A percentile compares a stretch with the other conserved stretches of the same genome.
Evolutionary conservation across 139 green algal genomes (phyloP).

Genomic region (Tetraselmis chui): DNA sequence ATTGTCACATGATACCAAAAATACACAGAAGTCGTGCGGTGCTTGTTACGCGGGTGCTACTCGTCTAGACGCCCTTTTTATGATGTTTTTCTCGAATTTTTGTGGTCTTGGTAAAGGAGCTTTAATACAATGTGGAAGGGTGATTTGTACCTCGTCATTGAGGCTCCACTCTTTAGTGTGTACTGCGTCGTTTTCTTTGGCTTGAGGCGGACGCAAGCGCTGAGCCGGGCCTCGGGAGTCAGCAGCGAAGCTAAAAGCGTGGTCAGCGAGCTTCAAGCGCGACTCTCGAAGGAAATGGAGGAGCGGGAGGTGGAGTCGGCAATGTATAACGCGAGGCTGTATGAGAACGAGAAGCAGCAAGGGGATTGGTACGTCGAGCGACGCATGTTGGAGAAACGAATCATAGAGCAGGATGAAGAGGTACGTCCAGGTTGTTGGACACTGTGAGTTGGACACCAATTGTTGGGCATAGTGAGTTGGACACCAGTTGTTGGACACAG

Average conservation of each 20-base stretch:
- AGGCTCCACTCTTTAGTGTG: neutral
- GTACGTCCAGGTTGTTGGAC: neutral
- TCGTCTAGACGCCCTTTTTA: no score
- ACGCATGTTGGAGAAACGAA: neutral
- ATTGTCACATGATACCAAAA: no score
- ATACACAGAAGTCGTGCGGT: no score
- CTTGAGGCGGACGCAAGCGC: neutral
- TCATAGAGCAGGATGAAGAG: neutral
- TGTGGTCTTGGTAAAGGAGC: no score
- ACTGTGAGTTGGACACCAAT: neutral
- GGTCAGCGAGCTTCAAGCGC: conserved; percentile 20
- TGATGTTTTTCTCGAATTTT: no score
- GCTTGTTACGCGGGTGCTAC: no score
- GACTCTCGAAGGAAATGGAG: conserved; percentile 30
- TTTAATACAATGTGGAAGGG: no score
- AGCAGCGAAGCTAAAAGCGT: neutral
- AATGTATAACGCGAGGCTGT: conserved; percentile 37
- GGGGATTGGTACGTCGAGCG: conserved; percentile 26
- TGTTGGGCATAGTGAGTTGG: neutral
- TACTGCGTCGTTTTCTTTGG: neutral
- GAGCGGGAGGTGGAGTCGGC: conserved; percentile 44
- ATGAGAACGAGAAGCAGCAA: conserved; percentile 36
- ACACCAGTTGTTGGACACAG: no score
- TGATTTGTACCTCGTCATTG: no score
- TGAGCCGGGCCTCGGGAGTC: neutral